Base-by-base conservation (phyloP, 2,329 filamentous ascomycete genomes). In the Alternaria arborescens region DNA sequence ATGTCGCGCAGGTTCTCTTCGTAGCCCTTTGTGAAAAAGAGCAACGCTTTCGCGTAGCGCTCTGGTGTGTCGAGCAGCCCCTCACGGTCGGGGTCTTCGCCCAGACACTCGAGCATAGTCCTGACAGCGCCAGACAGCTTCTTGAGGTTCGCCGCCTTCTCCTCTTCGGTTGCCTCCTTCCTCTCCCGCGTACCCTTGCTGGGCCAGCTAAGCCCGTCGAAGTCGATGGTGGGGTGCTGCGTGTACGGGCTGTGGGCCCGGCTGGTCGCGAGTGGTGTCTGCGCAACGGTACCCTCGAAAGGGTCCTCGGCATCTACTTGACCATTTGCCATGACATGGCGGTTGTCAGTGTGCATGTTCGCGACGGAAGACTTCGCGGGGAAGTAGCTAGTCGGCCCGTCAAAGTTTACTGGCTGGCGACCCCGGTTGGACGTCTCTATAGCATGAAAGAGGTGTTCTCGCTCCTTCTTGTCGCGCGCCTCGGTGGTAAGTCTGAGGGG, bases 1-100 rank as follows among this genome's bases (percentile, higher is more conserved):
- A 98, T 91, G 76, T 97, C 92, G 63, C 89, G 86, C 55, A 97
- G 87, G 73, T 97, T 97, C 82, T 97, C 89, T 82, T 98, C 93
- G 78, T 99, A 99, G 43, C 95, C 95, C 78, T 96, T 93, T 6
- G 95, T 99, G 79, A 99, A 93, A 83, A 91, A 96, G 65, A 98
- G 87, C 87, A 99, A 89, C 14, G 95, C 95, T 80, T 97, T 95
- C 47, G 95, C 94, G 78, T 98, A 99, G 63, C 95, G 87, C 73
- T 91, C 88, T 0, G 95, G 95, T 0, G 88, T 89, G 51, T 85
- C 84, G n/a, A 84, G 81, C 54, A 90, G 79, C 4, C 88, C 88
- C 72, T 89, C 88, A 51, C 88, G 82, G 61, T 88, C 85, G 0
- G 87, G 87, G 66, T 90, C 88, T 71, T 90, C 88, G 48, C 88